phyloP scores from a whole-genome alignment of 306 rosid genomes.

The Glycyrrhiza uralensis region DNA sequence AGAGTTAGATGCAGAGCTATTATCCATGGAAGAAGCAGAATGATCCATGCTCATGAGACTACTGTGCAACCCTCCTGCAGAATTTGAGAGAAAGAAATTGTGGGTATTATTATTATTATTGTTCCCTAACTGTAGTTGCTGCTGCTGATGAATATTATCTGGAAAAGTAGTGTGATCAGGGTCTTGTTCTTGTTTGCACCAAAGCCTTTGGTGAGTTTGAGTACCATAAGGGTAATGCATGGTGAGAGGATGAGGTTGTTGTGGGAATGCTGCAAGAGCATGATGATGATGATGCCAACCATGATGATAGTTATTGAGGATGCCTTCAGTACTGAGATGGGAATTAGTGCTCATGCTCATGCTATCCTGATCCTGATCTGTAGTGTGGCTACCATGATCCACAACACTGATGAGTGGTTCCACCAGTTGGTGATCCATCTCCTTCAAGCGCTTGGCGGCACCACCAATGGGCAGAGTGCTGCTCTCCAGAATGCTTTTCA shows the following conservation, averaged over 20 bases:
- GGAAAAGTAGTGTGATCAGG: constrained; percentile 15
- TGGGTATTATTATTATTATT: constrained; percentile 30
- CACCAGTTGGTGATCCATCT: constrained; percentile 57
- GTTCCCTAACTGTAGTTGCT: constrained; percentile 44
- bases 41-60: constrained; percentile 51
- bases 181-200: constrained; percentile 83
- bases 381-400: constrained; percentile 18
- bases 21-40: constrained; percentile 60
- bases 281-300: constrained; percentile 22
- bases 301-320: constrained; percentile 6
- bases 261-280: constrained; percentile 58
- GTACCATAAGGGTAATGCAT: constrained; percentile 44
- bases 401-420: constrained; percentile 22
- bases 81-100: constrained; percentile 54
- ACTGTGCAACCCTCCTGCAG: constrained; percentile 32
- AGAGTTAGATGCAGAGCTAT: constrained; percentile 50
- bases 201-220: constrained; percentile 42
- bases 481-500: constrained; percentile 77
- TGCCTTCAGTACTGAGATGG: constrained; percentile 37
- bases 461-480: constrained; percentile 75
- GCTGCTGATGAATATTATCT: constrained; percentile 41
- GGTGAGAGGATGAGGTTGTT: constrained; percentile 34
- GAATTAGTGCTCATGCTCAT: constrained; percentile 4
- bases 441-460: constrained; percentile 76
- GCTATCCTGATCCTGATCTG: constrained; percentile 21